Base-by-base conservation (phyloP, 2,329 filamentous ascomycete genomes). In the Arthrobotrys sphaeroides region DNA sequence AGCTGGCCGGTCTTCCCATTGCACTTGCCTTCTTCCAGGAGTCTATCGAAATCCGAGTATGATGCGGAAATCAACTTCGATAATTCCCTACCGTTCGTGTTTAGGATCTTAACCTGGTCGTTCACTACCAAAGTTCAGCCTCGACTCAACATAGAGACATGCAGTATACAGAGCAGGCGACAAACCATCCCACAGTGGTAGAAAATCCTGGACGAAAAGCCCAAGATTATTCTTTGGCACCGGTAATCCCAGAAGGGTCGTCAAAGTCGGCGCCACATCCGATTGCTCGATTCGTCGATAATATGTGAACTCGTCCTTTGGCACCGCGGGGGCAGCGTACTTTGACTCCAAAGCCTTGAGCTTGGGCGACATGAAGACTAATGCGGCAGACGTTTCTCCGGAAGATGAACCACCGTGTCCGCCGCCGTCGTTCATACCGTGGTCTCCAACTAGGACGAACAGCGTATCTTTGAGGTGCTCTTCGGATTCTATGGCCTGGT, bases 401-500 rank as follows among this genome's bases (percentile, higher is more conserved):
- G 93, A 88, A 0, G 94, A 94, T 7, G 94, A 97, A 40, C 94
- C 95, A 28, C 95, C 95, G 81, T 99, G 95, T 79, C 98, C 98
- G 1, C 95, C 95, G 18, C 92, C 95, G 79, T 98, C 94, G 79
- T 98, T 99, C 95, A 99, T 99, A n/a, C 95, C 95, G 81, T 99
- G 95, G 80, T 99, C 96, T 67, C 95, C 95, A 68, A 90, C 93
- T 5, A 99, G 84, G 2, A 99, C 89, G 49, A 99, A 87, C 1
- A 99, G 84, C 0, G 94, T 93, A 3, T 91, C 91, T 31, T 88
- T 81, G 0, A 97, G 88, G 82, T 97, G 90, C 0, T 86, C 81
- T 67, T 91, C 84, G 2, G 86, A 86, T 80, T 91, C 87, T 78
- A 99, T 91, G 5, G 92, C 90, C 10, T 86, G 84, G 80, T 92